phyloP scores from a whole-genome alignment of 106 monocot genomes.

The Ottelia alismoides region DNA sequence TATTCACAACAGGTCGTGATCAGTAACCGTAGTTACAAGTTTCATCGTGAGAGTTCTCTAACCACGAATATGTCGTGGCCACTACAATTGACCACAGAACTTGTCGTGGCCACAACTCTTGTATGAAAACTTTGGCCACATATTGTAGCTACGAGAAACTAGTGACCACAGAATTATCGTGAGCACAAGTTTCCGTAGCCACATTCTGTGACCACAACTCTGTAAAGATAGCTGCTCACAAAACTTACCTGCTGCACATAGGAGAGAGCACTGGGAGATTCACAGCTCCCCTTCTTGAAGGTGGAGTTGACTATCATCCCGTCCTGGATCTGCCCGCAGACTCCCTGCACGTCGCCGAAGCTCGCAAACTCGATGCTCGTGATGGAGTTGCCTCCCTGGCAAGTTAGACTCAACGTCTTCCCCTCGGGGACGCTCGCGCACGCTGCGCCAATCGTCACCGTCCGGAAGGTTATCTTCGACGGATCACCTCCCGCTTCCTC shows the following conservation, averaged over 20 bases:
- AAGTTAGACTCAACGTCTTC: conserved; percentile 6
- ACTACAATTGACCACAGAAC: too few species aligned
- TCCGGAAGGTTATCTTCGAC: conserved; percentile 8
- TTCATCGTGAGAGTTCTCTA: too few species aligned
- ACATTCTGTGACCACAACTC: too few species aligned
- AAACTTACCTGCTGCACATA: conserved; percentile 1
- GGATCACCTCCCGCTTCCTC: conserved; percentile 21
- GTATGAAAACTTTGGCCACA: too few species aligned
- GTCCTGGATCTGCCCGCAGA: conserved; percentile 2
- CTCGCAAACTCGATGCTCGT: conserved; percentile 4
- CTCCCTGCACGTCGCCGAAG: conserved; percentile 3
- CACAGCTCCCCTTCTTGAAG: conserved; percentile 6
- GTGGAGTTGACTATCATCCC: conserved; percentile 2
- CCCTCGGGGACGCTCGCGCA: conserved; percentile 4
- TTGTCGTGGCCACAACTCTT: too few species aligned
- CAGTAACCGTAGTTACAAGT: too few species aligned
- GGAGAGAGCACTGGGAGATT: not conserved
- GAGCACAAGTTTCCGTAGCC: too few species aligned
- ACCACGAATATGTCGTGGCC: too few species aligned
- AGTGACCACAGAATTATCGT: too few species aligned
- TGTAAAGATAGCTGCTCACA: too few species aligned
- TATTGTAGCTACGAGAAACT: too few species aligned
- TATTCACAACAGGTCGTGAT: too few species aligned
- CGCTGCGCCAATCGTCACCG: conserved; percentile 1
- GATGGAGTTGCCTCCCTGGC: conserved; percentile 1